Base-by-base conservation (phyloP, 495 filamentous ascomycete genomes). In the Parmelia sp. region DNA sequence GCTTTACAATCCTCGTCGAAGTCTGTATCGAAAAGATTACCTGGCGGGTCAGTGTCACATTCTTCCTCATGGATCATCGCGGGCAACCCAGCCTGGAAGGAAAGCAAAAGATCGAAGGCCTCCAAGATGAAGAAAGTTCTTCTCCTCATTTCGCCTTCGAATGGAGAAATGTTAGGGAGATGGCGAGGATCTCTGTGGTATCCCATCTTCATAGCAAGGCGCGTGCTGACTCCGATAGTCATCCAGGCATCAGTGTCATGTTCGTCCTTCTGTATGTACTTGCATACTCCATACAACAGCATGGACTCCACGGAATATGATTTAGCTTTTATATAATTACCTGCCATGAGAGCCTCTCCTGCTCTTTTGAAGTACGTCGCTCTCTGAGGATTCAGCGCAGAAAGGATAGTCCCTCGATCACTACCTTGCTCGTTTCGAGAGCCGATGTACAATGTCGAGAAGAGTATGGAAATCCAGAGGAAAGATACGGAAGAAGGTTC, bases 191-290 rank as follows among this genome's bases (percentile, higher is more conserved):
- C 84, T 25, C 83, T 78, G 61, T 86, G 84, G 29, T 82, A 76
- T 19, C 83, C 84, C 78, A 83, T 80, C 56, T 78, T 77, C 51
- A 85, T 56, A 62, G 84, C 81, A 1, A 86, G 71, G 17, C 81
- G 78, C 35, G 83, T 73, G 25, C 75, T 66, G 21, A 75, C 74
- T 19, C 80, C 78, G 0, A 78, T 74, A 12, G 82, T 64, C 14
- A 85, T 70, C 68, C 80, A 84, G 57, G 75, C 74, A 57, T 80
- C 76, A 36, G 76, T 75, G 61, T 79, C 77, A 10, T 73, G 73
- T 39, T 77, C 76, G 19, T 72, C 72, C 61, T 76, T 79, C 36
- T 70, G 62, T 23, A 82, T 63, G 69, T 80, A 82, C 61, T 80
- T 77, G 55, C 72, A 73, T 60, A 79, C 73, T 36, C 78, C 66